Evolutionary conservation across 768 basidiomycete genomes (phyloP).

Genomic region (Lentinus tigrinus): DNA sequence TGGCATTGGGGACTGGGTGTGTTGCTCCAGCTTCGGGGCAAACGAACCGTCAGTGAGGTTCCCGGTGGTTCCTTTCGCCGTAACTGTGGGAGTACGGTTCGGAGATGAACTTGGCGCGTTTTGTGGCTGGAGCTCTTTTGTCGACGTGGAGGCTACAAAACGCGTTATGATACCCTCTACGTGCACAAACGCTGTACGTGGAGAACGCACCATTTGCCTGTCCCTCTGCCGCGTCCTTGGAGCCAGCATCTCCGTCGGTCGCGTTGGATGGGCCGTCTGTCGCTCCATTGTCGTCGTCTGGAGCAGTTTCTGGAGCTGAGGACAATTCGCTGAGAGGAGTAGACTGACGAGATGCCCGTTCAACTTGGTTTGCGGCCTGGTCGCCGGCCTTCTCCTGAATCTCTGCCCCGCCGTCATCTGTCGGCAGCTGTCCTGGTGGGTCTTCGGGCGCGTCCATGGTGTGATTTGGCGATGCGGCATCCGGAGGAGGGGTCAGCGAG

Average conservation of each 20-base stretch:
- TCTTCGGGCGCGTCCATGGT: conserved; percentile 11
- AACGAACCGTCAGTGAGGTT: not conserved
- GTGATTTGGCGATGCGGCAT: conserved; percentile 17
- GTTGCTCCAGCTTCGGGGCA: not conserved
- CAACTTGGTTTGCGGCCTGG: conserved; percentile 30
- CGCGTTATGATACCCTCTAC: not conserved
- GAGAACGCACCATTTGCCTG: not conserved
- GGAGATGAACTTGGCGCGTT: not conserved
- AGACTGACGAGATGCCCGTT: conserved; percentile 51
- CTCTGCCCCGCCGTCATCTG: not conserved
- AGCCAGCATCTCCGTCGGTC: not conserved
- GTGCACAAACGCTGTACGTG: not conserved
- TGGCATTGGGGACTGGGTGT: not conserved
- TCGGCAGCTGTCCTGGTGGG: conserved; percentile 8
- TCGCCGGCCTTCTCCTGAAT: conserved; percentile 32
- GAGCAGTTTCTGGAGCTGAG: conserved; percentile 50
- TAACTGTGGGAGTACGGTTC: not conserved
- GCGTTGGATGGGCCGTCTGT: conserved; percentile 2
- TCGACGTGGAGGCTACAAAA: not conserved
- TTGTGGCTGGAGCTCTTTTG: not conserved
- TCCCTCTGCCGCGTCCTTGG: not conserved
- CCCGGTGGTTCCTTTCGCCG: not conserved
- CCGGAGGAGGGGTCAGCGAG: conserved; percentile 29
- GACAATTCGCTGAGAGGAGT: conserved; percentile 80
- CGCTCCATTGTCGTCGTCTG: conserved; percentile 39